Evolutionary conservation across 2,329 filamentous ascomycete genomes (phyloP).

Genomic region (Fusarium duplospermum): DNA sequence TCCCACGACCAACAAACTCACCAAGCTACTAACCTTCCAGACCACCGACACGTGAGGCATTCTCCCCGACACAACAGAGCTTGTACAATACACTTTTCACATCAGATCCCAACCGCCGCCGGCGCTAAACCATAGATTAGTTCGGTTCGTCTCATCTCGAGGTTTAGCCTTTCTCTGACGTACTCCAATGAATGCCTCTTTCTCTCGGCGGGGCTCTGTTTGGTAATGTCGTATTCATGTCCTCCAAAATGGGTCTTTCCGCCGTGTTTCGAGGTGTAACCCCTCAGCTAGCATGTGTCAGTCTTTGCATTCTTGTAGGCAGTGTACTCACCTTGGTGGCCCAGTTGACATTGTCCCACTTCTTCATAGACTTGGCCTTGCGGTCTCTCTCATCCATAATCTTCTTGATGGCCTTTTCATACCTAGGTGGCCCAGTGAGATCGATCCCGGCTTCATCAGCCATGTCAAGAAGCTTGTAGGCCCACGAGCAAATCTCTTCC

Average conservation of each 20-base stretch:
- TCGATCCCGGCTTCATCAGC: conserved; percentile 20
- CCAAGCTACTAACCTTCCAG: not conserved
- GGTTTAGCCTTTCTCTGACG: not conserved
- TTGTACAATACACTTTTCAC: not conserved
- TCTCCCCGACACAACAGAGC: not conserved
- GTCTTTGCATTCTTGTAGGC: not conserved
- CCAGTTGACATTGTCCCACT: conserved; percentile 21
- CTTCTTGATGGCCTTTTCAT: not conserved
- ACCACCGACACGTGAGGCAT: not conserved
- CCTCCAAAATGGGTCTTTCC: conserved; percentile 5
- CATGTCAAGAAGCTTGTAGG: conserved; percentile 28
- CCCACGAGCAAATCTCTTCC: conserved; percentile 17
- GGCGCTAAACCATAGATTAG: not conserved
- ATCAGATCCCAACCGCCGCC: not conserved
- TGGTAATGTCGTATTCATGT: conserved; percentile 14
- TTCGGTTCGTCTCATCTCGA: not conserved
- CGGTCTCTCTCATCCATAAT: not conserved
- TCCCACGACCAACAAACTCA: not conserved
- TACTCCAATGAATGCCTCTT: not conserved
- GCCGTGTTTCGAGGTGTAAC: not conserved
- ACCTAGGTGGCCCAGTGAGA: conserved; percentile 1
- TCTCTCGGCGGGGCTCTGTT: conserved; percentile 3
- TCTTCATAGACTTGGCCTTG: conserved; percentile 5
- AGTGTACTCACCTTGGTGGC: not conserved
- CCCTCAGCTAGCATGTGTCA: not conserved